These are phyloP conservation scores for Platanthera zijinensis DNA, from an alignment of 106 monocot genomes.

Conservation along the genomic window DNA sequence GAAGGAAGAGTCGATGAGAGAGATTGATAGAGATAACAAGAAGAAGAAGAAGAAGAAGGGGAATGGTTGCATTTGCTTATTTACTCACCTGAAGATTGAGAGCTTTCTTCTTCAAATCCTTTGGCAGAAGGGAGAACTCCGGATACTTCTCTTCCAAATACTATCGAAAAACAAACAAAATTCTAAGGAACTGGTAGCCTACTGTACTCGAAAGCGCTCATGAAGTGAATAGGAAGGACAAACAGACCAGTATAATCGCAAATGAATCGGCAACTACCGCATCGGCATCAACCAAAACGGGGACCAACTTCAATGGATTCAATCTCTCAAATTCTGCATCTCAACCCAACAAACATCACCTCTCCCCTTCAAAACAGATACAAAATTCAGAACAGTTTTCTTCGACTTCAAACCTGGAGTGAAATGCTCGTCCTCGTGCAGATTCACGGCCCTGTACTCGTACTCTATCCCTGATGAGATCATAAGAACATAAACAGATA, in stretches of 20 bases:
- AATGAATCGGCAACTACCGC: conserved; percentile 27
- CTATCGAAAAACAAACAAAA: conserved; percentile 6
- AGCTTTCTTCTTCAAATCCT: conserved; percentile 36
- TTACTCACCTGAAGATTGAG: conserved; percentile 34
- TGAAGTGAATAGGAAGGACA: neutral
- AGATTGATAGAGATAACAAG: too few relatives aligned
- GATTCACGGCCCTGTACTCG: conserved; percentile 76
- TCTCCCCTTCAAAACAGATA: neutral
- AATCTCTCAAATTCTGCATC: conserved; percentile 31
- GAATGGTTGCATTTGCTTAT: too few relatives aligned
- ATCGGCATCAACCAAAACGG: conserved; percentile 32
- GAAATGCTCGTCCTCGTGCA: conserved; percentile 56
- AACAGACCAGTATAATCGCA: conserved; percentile 31
- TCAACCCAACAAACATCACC: neutral
- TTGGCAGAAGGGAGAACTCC: conserved; percentile 30
- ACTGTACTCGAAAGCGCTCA: neutral
- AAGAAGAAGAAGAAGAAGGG: too few relatives aligned
- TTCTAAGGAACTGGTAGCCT: neutral
- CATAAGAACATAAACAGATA: neutral
- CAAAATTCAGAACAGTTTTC: neutral
- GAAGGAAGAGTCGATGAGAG: too few relatives aligned
- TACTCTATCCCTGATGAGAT: conserved; percentile 51
- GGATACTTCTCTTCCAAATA: conserved; percentile 49
- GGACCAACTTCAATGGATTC: conserved; percentile 39
- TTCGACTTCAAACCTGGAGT: conserved; percentile 31